Base-by-base conservation (phyloP, 116 monocot genomes). In the Trichopus zeylanicus region DNA sequence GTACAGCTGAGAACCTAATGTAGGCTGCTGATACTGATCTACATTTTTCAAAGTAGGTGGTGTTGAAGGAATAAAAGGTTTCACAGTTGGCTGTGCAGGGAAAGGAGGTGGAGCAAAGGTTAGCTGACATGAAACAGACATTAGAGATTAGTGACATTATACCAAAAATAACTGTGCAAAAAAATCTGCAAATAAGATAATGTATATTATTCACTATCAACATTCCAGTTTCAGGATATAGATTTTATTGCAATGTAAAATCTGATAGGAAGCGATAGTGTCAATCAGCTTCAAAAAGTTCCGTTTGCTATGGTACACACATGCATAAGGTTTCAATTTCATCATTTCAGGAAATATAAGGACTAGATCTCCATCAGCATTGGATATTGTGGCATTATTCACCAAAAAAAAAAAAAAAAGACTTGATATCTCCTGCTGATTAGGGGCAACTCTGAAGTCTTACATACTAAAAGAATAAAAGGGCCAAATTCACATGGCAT, bases 1-100 rank as follows among this genome's bases (percentile, higher is more conserved):
- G 56, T 91, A 87, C 31, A 98, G 62, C 35, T 98, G 97, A 64
- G 91, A 81, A 26, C 75, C 85, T 57, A 98, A 68, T 20, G 72
- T 85, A 34, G 77, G 74, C 47, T 79, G 84, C 70, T 91, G 91
- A 62, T 87, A 97, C 46, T 81, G 87, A 19, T 77, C 91, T 6
- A 71, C 85, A 74, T 98, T 87, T 75, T 51, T 75, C 27, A 91
- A 38, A 26, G 81, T 55, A 32, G 80, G 73, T 48, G 73, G 74
- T 19, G 68, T 75, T 70, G 84, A 31, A 53, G 97, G 97, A 52
- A 79, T 60, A 62, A 91, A 98, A 19, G 84, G 59, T 47, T 29
- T 87, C 32, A 70, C 59, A 47, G 73, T n/a, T 60, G 76, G 91
- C 73, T 85, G 91, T 24, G 85, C 47, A 27, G 60, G 28, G 28